Percentiles rank a stretch among this genome's conserved stretches.
These are phyloP conservation scores for Coemansia sp. DNA, from an alignment of 192 early-diverging fungal species.

Conservation along the genomic window DNA sequence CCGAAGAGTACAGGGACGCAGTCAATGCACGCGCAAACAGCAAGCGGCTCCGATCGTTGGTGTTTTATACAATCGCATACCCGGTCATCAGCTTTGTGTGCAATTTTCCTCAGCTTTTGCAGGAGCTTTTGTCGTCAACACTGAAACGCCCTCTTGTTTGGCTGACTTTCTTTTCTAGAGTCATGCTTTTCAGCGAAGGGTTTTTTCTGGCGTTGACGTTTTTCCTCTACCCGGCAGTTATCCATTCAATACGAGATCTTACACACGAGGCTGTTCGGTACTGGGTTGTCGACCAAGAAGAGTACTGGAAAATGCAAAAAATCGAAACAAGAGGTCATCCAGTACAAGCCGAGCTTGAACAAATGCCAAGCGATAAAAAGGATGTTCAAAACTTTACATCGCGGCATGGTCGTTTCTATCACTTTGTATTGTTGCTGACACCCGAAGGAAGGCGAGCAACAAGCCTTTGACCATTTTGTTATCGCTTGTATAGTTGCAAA, in stretches of 20 bases:
- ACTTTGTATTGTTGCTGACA: constrained; percentile 31
- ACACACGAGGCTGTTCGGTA: constrained; percentile 44
- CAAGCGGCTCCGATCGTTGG: constrained; percentile 45
- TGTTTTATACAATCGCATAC: constrained; percentile 51
- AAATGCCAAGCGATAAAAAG: constrained; percentile 19
- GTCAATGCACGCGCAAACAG: constrained; percentile 53
- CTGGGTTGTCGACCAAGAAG: constrained; percentile 55
- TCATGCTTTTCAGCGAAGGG: constrained; percentile 41
- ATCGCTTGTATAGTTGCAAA: no score
- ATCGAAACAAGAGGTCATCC: constrained; percentile 1
- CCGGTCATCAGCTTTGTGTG: constrained; percentile 45
- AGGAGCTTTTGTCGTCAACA: constrained; percentile 38
- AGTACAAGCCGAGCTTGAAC: constrained; percentile 1
- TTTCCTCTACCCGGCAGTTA: constrained; percentile 47
- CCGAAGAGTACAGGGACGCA: constrained; percentile 43
- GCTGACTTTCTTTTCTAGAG: constrained; percentile 15
- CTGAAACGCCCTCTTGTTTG: constrained; percentile 15
- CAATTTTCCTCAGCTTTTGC: constrained; percentile 42
- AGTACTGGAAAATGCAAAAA: constrained; percentile 40
- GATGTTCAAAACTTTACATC: constrained; percentile 42
- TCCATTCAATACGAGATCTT: constrained; percentile 47
- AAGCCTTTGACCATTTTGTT: not conserved
- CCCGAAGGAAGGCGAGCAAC: constrained; percentile 31
- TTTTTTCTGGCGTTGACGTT: constrained; percentile 40
- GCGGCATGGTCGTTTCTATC: constrained; percentile 33